Conservation (phyloP, 805 yeast genomes). For the Ogataea nitratoaversa region DNA sequence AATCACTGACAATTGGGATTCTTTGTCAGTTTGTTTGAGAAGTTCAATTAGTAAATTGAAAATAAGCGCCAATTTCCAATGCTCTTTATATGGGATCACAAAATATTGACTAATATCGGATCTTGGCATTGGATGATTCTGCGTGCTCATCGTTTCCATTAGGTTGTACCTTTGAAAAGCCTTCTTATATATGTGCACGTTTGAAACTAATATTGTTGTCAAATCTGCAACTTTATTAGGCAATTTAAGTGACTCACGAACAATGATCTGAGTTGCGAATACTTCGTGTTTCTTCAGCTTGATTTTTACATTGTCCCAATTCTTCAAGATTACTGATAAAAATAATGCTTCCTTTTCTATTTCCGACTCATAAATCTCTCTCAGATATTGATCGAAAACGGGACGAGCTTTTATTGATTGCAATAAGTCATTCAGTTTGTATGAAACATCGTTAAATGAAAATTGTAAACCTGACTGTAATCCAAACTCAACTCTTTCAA, state of each 20-base stretch:
- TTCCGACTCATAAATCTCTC: constrained; percentile 18
- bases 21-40: constrained; percentile 7
- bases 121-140: constrained; percentile 40
- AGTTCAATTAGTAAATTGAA: constrained; percentile 16
- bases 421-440: constrained; percentile 16
- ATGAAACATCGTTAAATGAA: constrained; percentile 18
- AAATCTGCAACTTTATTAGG: constrained; percentile 53
- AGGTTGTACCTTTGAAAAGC: constrained; percentile 28
- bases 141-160: no score
- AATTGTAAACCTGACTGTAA: constrained; percentile 13
- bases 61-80: constrained; percentile 41
- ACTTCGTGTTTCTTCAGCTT: constrained; percentile 21
- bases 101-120: constrained; percentile 55
- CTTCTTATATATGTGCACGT: constrained; percentile 23
- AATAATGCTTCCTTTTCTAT: constrained; percentile 34
- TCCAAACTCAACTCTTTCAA: constrained; percentile 6
- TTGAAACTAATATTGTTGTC: constrained; percentile 41
- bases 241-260: constrained; percentile 68
- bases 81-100: constrained; percentile 49
- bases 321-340: constrained; percentile 46
- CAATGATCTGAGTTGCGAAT: constrained; percentile 45
- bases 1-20: constrained; percentile 22
- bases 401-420: constrained; percentile 9
- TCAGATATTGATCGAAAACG: constrained; percentile 10
- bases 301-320: constrained; percentile 40